Percentiles rank a stretch among this genome's conserved stretches.
These are phyloP conservation scores for Elongisporangium anandrum DNA, from an alignment of 352 stramenopile genomes.

Conservation along the genomic window DNA sequence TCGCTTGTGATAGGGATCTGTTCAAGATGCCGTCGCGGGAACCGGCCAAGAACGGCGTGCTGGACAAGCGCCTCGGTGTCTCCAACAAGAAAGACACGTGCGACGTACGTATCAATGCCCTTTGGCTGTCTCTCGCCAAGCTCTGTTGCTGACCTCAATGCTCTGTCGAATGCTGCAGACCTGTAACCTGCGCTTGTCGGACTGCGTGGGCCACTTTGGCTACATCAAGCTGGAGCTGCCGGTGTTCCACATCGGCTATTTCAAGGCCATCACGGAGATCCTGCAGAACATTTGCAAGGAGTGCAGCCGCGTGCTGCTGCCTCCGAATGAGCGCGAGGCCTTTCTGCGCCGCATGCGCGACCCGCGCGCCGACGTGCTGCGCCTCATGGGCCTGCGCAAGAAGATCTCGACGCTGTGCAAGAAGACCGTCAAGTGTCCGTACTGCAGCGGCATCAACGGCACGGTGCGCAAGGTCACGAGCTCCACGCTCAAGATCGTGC, in stretches of 20 bases:
- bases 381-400: constrained; percentile 86
- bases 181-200: constrained; percentile 89
- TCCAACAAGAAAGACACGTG: constrained; percentile 97
- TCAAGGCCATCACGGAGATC: constrained; percentile 97
- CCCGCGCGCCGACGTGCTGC: constrained; percentile 67
- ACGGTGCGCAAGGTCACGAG: constrained; percentile 97
- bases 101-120: constrained; percentile 70
- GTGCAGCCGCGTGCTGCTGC: constrained; percentile 94
- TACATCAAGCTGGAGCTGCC: constrained; percentile 98
- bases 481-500: constrained; percentile 97
- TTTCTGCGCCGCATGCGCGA: constrained; percentile 90
- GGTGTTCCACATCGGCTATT: constrained; percentile 99
- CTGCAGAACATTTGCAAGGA: constrained; percentile 98
- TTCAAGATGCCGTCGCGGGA: constrained; percentile 96
- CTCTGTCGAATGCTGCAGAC: constrained; percentile 19
- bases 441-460: constrained; percentile 95
- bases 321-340: constrained; percentile 81
- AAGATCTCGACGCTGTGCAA: constrained; percentile 97
- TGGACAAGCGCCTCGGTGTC: constrained; percentile 97
- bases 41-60: constrained; percentile 90
- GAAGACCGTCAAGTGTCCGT: constrained; percentile 93
- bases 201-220: constrained; percentile 99
- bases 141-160: neutral
- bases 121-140: neutral
- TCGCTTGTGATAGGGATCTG: constrained; percentile 85